phyloP scores from a whole-genome alignment of 148 eudicot species.

The Bassia scoparia region DNA sequence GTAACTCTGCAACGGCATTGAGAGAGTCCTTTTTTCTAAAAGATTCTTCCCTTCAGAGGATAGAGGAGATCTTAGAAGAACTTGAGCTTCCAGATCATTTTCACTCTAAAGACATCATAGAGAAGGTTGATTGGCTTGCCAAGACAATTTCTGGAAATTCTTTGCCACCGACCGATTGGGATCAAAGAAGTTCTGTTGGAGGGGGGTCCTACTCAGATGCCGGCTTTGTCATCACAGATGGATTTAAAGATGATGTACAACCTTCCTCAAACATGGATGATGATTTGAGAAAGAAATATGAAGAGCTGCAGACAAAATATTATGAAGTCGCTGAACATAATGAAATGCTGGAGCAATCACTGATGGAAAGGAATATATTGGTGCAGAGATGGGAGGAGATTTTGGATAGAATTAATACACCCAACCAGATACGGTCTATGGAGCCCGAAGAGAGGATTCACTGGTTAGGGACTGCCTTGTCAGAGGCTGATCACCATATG shows the following conservation, averaged over 20 bases:
- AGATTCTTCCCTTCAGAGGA: conserved; percentile 87
- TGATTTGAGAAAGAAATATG: conserved; percentile 65
- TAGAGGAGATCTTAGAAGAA: conserved; percentile 93
- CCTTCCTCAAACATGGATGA: conserved; percentile 44
- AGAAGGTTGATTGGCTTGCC: conserved; percentile 89
- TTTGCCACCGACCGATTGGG: conserved; percentile 54
- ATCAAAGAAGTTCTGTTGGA: conserved; percentile 61
- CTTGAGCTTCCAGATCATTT: conserved; percentile 87
- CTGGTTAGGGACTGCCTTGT: conserved; percentile 80
- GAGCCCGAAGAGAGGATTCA: conserved; percentile 94
- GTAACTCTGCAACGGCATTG: conserved; percentile 92
- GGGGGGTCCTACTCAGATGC: conserved; percentile 64
- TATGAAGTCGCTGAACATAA: conserved; percentile 94
- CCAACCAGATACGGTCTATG: conserved; percentile 72
- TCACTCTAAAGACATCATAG: conserved; percentile 69
- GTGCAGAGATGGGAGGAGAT: conserved; percentile 94
- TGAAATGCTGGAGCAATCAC: conserved; percentile 94
- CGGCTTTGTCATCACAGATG: conserved; percentile 50
- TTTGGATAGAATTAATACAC: conserved; percentile 70
- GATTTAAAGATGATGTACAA: conserved; percentile 58
- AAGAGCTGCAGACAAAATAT: conserved; percentile 78
- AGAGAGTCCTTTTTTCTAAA: conserved; percentile 90
- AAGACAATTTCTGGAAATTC: conserved; percentile 59
- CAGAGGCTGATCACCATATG: conserved; percentile 69
- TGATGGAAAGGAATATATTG: conserved; percentile 85